phyloP scores from a whole-genome alignment of 805 yeast genomes.

The Saturnispora halmiae region DNA sequence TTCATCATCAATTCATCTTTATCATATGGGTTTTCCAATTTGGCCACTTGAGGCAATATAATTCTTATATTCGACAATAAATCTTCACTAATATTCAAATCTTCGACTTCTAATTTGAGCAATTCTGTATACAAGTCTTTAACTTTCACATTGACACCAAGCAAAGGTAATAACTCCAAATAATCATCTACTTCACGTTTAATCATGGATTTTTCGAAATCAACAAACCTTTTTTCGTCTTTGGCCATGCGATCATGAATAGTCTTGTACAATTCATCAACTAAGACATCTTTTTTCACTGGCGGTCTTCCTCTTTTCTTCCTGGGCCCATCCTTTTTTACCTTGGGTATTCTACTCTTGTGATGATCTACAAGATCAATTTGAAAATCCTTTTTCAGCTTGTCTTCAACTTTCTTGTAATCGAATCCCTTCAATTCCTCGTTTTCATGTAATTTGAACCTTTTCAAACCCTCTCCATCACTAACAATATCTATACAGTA shows the following conservation, averaged over 20 bases:
- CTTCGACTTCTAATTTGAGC: conserved; percentile 7
- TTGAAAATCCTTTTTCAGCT: conserved; percentile 10
- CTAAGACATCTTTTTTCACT: conserved; percentile 35
- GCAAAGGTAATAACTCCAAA: conserved; percentile 34
- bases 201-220: conserved; percentile 44
- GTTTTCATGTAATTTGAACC: conserved; percentile 13
- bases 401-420: conserved; percentile 1
- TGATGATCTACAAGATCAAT: conserved; percentile 17
- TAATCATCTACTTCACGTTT: conserved; percentile 50
- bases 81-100: conserved; percentile 11
- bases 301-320: neutral
- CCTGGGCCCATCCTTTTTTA: neutral
- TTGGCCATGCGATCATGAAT: conserved; percentile 54
- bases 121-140: conserved; percentile 10
- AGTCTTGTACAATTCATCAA: conserved; percentile 34
- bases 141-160: conserved; percentile 20
- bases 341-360: conserved; percentile 6
- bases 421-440: conserved; percentile 15
- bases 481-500: conserved; percentile 17
- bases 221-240: conserved; percentile 53
- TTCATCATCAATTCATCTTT: conserved; percentile 43
- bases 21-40: conserved; percentile 40
- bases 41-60: conserved; percentile 30
- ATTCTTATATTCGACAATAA: conserved; percentile 8
- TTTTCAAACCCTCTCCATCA: neutral